Conservation (phyloP, 2,329 filamentous ascomycete genomes). For the Fusarium transvaalense region DNA sequence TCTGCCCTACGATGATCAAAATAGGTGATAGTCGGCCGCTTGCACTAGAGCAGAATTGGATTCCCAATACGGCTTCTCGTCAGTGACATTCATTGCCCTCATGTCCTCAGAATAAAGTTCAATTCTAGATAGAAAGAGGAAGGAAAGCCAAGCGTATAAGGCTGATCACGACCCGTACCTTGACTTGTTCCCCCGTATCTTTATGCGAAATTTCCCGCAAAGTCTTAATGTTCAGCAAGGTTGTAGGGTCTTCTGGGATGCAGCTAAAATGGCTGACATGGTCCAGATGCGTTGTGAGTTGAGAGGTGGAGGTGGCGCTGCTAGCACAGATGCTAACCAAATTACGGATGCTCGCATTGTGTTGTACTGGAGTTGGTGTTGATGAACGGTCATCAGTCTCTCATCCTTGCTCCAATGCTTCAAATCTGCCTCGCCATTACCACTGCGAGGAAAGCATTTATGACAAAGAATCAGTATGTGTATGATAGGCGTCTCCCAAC, state of each 20-base stretch:
- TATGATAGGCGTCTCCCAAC: too few relatives aligned
- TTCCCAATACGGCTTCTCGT: background rate
- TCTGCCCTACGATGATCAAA: constrained; percentile 21
- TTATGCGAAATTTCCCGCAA: constrained; percentile 29
- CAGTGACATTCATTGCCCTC: constrained; percentile 8
- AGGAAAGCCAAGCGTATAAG: constrained; percentile 7
- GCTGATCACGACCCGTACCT: constrained; percentile 5
- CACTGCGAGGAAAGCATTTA: background rate
- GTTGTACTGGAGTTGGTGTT: background rate
- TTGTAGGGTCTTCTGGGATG: constrained; percentile 1
- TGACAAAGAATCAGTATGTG: background rate
- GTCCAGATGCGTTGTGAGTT: constrained; percentile 11
- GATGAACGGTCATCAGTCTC: background rate
- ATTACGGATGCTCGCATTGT: background rate
- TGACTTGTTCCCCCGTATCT: background rate
- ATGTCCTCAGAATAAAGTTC: constrained; percentile 3
- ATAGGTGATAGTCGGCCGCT: constrained; percentile 10
- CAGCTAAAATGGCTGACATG: constrained; percentile 17
- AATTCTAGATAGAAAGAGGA: constrained; percentile 2
- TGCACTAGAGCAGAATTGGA: background rate
- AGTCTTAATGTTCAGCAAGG: background rate
- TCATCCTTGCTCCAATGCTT: background rate
- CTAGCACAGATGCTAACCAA: constrained; percentile 4
- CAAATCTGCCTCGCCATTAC: constrained; percentile 20
- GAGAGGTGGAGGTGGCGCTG: constrained; percentile 22